These are phyloP conservation scores for Aspergillus avenaceus DNA, from an alignment of 495 filamentous ascomycete genomes.

Conservation along the genomic window DNA sequence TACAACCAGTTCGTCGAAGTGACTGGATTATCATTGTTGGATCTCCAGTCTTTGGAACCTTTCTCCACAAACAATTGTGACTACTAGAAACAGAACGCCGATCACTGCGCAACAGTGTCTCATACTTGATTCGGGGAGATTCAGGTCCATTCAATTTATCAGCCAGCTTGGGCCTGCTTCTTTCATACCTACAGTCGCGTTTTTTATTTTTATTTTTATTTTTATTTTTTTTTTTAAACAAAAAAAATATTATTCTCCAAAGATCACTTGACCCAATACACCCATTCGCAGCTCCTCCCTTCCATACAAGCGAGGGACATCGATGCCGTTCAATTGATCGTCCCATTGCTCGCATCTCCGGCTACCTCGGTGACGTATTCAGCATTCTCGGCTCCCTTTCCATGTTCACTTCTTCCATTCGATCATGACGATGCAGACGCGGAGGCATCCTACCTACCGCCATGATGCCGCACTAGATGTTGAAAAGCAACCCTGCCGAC, in stretches of 20 bases:
- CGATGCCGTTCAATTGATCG: constrained; percentile 9
- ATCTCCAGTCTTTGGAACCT: not conserved
- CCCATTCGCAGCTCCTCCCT: too few relatives aligned
- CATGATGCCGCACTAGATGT: constrained; percentile 25
- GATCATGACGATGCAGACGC: constrained; percentile 36
- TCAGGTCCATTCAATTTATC: not conserved
- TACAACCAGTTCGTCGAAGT: not conserved
- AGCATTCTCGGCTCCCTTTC: not conserved
- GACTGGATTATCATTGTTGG: not conserved
- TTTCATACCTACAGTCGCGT: not conserved
- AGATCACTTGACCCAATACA: too few relatives aligned
- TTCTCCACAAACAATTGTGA: not conserved
- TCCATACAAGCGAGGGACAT: not conserved
- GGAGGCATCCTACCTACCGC: constrained; percentile 29
- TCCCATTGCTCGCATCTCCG: not conserved
- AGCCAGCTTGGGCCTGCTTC: not conserved
- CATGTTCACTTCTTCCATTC: not conserved
- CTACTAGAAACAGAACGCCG: not conserved
- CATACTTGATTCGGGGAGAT: not conserved
- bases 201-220: not conserved
- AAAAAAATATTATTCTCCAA: too few relatives aligned
- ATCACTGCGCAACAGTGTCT: not conserved
- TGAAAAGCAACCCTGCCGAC: constrained; percentile 33
- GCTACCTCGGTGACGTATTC: not conserved
- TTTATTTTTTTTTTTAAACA: not conserved